phyloP scores from a whole-genome alignment of 345 rosid species.

The Eucalyptus caleyi region DNA sequence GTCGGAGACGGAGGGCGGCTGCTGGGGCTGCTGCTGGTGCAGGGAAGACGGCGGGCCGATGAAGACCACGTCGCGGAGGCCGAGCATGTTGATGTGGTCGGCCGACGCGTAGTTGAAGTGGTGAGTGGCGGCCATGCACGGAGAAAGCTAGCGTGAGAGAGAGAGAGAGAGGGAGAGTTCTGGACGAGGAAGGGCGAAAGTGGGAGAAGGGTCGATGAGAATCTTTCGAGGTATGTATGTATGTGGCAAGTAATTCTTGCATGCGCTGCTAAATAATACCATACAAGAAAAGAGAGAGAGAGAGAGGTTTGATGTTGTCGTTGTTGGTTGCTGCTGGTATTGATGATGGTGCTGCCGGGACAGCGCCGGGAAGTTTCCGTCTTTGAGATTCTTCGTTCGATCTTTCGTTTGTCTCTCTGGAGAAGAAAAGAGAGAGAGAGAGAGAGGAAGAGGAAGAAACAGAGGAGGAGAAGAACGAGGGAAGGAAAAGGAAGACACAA shows the following conservation, averaged over 20 bases:
- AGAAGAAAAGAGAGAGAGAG: not conserved
- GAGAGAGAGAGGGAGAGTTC: not conserved
- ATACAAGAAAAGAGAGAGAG: not conserved
- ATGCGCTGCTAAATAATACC: not conserved
- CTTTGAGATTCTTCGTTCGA: not conserved
- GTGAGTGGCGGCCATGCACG: conserved; percentile 2
- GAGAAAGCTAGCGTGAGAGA: not conserved
- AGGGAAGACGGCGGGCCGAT: conserved; percentile 30
- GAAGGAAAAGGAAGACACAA: not conserved
- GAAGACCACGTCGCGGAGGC: conserved; percentile 54
- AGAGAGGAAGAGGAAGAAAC: not conserved
- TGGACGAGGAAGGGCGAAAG: not conserved
- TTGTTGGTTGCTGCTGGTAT: not conserved
- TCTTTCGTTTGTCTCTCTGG: not conserved
- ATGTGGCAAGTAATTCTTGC: not conserved
- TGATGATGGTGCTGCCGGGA: not conserved
- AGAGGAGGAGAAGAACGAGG: not conserved
- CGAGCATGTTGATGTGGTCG: conserved; percentile 39
- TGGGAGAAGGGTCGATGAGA: not conserved
- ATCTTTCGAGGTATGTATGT: not conserved
- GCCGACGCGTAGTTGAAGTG: conserved; percentile 1
- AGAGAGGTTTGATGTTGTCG: not conserved
- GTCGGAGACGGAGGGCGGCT: not conserved
- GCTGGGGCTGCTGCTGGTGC: not conserved
- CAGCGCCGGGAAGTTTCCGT: not conserved